phyloP scores from a whole-genome alignment of 768 basidiomycete genomes.

The Calocera cornea region DNA sequence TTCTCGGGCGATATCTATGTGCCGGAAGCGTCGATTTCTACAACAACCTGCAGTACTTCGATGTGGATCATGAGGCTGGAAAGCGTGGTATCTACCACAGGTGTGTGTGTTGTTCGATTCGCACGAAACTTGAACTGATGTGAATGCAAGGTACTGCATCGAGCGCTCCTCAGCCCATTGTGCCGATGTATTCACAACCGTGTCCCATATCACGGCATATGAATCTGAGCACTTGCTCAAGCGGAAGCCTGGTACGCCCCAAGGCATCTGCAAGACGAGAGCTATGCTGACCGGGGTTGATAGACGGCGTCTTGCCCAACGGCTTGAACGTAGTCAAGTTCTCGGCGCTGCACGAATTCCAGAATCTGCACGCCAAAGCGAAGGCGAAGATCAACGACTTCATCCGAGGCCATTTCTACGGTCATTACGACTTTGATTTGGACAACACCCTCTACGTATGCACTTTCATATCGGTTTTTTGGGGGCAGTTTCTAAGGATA shows the following conservation, averaged over 20 bases:
- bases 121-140: not conserved
- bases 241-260: conserved; percentile 51
- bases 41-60: conserved; percentile 98
- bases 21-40: conserved; percentile 98
- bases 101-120: conserved; percentile 14
- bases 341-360: conserved; percentile 98
- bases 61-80: conserved; percentile 97
- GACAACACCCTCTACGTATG: conserved; percentile 77
- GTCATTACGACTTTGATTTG: conserved; percentile 90
- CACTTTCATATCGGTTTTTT: not conserved
- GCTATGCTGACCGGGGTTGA: not conserved
- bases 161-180: conserved; percentile 90
- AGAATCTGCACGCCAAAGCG: conserved; percentile 79
- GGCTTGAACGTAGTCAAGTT: conserved; percentile 98
- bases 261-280: not conserved
- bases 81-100: conserved; percentile 97
- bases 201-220: conserved; percentile 96
- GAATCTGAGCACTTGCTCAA: conserved; percentile 93
- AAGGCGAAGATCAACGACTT: conserved; percentile 99
- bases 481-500: conserved; percentile 6
- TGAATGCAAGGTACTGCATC: conserved; percentile 59
- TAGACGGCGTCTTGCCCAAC: conserved; percentile 92
- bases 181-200: conserved; percentile 95
- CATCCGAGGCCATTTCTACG: conserved; percentile 94
- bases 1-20: conserved; percentile 95